Conservation (phyloP, 2,329 filamentous ascomycete species). For the Zasmidium angulare region DNA sequence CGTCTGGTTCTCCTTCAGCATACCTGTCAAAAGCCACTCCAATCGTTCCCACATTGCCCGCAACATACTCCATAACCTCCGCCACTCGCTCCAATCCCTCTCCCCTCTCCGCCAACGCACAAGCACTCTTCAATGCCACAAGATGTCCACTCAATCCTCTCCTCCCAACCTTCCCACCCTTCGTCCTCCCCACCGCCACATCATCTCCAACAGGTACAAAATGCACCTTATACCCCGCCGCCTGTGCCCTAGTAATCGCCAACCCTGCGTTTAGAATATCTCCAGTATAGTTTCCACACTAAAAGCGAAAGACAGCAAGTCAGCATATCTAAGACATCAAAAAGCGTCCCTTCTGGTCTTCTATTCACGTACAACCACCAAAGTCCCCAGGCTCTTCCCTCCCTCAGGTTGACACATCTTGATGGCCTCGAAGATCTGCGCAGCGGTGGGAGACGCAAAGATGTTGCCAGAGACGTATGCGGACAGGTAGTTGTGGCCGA, state of each 20-base stretch:
- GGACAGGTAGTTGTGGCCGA: slow-evolving; percentile 61
- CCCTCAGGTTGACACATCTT: slow-evolving; percentile 50
- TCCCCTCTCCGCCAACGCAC: slow-evolving; percentile 48
- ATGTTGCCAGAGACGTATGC: slow-evolving; percentile 63
- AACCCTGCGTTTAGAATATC: slow-evolving; percentile 64
- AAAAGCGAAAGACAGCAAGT: no score
- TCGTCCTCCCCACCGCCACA: slow-evolving; percentile 60
- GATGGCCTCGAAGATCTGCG: slow-evolving; percentile 62
- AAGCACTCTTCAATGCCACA: slow-evolving; percentile 60
- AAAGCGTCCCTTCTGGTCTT: no score
- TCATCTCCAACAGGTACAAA: slow-evolving; percentile 66
- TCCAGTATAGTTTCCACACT: slow-evolving; percentile 65
- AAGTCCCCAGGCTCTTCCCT: slow-evolving; percentile 46
- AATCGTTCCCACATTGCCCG: slow-evolving; percentile 37
- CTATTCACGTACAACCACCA: no score
- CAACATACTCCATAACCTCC: slow-evolving; percentile 40
- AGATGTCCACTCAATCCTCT: slow-evolving; percentile 64
- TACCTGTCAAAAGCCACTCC: slow-evolving; percentile 38
- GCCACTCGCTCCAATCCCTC: slow-evolving; percentile 35
- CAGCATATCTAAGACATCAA: no score
- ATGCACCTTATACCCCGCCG: slow-evolving; percentile 54
- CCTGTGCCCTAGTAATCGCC: slow-evolving; percentile 58
- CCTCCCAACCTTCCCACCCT: slow-evolving; percentile 58
- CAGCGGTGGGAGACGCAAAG: slow-evolving; percentile 63
- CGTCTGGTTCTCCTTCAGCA: no score